Percentiles rank a stretch among this genome's conserved stretches.
Conservation (phyloP, 257 asterid species). For the Solanum appendiculatum region DNA sequence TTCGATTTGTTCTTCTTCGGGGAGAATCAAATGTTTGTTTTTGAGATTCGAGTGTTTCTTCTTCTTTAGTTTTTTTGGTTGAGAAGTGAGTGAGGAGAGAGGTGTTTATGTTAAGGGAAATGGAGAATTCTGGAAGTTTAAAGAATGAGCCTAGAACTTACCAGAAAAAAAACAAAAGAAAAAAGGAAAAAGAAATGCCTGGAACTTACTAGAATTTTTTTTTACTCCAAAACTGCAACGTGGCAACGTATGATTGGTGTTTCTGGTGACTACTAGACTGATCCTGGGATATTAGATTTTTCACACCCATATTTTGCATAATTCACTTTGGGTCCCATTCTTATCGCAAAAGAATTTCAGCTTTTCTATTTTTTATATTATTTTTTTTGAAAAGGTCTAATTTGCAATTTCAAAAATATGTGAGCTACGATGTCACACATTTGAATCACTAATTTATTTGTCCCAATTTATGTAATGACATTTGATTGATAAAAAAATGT, state of each 20-base stretch:
- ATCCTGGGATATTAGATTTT: neutral
- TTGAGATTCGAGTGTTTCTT: neutral
- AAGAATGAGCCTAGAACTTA: constrained; percentile 1
- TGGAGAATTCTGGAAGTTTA: neutral
- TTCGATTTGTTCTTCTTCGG: neutral
- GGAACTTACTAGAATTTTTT: neutral
- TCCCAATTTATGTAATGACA: too few species aligned
- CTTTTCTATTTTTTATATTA: neutral
- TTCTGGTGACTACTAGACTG: neutral
- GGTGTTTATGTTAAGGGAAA: neutral
- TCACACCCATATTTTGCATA: neutral
- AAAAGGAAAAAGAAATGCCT: neutral
- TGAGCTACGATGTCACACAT: neutral
- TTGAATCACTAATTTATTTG: neutral
- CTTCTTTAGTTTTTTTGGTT: neutral
- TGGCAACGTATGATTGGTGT: neutral
- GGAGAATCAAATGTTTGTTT: neutral
- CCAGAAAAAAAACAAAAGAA: neutral
- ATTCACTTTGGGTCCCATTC: neutral
- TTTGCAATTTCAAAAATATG: neutral
- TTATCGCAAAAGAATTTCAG: too few species aligned
- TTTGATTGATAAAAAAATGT: neutral
- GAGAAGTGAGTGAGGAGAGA: neutral
- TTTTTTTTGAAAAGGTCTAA: neutral
- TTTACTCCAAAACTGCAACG: neutral